Evolutionary conservation across 2,329 filamentous ascomycete species (phyloP), one percentile per base, ranked within the genome.

Genomic region (Trichoderma gracile): DNA sequence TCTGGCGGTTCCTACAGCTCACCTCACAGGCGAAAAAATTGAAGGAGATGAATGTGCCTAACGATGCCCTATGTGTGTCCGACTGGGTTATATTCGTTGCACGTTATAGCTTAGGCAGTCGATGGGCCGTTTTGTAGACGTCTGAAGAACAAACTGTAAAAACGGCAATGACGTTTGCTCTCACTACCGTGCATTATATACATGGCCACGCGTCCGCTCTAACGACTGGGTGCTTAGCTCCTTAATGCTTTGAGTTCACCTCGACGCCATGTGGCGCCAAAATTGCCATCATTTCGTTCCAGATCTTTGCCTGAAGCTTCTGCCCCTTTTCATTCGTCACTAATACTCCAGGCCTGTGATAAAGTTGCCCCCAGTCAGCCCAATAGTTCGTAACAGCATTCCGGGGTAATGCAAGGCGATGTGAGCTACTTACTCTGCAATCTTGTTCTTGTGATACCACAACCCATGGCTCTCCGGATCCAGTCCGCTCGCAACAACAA

Each of bases 291-390:
- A 42, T 42, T 17, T 61, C 62, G 3, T 40, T 27, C 61, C 56
- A 27, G 17, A 61, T 46, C 27, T 61, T 60, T 25, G 53, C 38
- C 47, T 64, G 62, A 10, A 59, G 17, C 33, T 52, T 52, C 23
- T 50, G 2, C 5, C 47, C 46, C 21, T 33, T 53, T 9, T 40
- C 52, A 8, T 57, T 63, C 6, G 55, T 53, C 27, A 64, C 55
- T 25, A 60, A 40, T 25, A 42, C 19, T 17, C 63, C 47, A 17
- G 56, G 47, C 5, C 56, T 65, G 3, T 23, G 4, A n/a, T n/a
- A 8, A 2, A 38, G 23, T 0, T 0, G 25, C 21, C 23, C 19
- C 53, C 27, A 42, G 19, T 42, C 19, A 25, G 46, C 19, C 19
- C 15, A 40, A 45, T 12, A 6, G 12, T 14, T 10, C 6, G 5